Conservation (phyloP, 768 basidiomycete species). For the Pilatotrama ljubarskyi region DNA sequence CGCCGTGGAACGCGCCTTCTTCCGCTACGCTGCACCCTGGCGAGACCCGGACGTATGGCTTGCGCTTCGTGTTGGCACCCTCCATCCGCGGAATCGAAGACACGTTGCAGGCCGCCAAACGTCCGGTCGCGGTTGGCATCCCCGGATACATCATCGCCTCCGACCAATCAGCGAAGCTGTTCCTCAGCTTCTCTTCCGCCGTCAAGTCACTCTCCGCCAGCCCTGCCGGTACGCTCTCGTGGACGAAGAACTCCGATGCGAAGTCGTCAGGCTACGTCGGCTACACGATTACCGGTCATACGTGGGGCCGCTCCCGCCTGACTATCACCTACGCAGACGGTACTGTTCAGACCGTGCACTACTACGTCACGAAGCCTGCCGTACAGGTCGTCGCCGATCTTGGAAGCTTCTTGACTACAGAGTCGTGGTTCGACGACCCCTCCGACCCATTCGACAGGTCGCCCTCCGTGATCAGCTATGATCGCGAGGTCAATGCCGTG, state of each 20-base stretch:
- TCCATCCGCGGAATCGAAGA: conserved; percentile 52
- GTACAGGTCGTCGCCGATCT: conserved; percentile 47
- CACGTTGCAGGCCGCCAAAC: conserved; percentile 41
- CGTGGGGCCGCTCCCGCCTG: conserved; percentile 51
- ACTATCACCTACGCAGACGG: conserved; percentile 53
- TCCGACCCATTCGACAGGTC: conserved; percentile 54
- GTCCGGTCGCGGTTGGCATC: conserved; percentile 52
- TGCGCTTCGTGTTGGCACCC: conserved; percentile 50
- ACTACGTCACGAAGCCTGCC: conserved; percentile 49
- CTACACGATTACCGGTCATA: conserved; percentile 44
- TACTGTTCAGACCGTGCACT: conserved; percentile 53
- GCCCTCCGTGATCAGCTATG: conserved; percentile 55
- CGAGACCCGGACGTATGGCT: conserved; percentile 51
- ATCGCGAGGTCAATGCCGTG: conserved; percentile 48
- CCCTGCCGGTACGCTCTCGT: conserved; percentile 48
- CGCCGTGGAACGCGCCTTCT: conserved; percentile 56
- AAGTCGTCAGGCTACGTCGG: conserved; percentile 45
- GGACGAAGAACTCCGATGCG: conserved; percentile 46
- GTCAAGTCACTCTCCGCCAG: conserved; percentile 45
- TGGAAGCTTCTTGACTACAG: conserved; percentile 54
- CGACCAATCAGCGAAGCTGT: conserved; percentile 52
- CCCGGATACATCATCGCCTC: conserved; percentile 54
- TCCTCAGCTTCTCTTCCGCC: conserved; percentile 45
- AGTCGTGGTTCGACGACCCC: conserved; percentile 52
- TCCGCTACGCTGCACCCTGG: conserved; percentile 48